Evolutionary conservation across 768 basidiomycete genomes (phyloP).

Genomic region (Xerocomellus intermedius): DNA sequence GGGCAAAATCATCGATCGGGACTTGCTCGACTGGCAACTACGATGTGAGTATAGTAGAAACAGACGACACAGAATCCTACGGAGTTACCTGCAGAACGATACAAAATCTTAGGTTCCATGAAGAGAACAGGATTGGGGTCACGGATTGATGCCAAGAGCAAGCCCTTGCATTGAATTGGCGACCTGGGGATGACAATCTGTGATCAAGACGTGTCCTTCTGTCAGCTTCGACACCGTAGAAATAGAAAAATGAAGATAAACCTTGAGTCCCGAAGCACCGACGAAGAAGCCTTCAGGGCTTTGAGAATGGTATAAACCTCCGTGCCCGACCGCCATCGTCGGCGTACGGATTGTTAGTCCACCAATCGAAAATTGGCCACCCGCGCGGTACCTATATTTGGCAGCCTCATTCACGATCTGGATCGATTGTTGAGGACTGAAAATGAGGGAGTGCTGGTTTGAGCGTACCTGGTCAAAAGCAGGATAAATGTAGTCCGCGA

Average conservation of each 20-base stretch:
- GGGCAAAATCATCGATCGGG: slow-evolving; percentile 78
- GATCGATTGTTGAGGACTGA: background rate
- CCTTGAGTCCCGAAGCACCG: slow-evolving; percentile 88
- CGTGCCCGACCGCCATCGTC: slow-evolving; percentile 91
- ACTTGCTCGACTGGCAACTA: slow-evolving; percentile 76
- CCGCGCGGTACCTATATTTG: slow-evolving; percentile 88
- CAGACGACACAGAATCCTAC: background rate
- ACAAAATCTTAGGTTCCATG: slow-evolving; percentile 93
- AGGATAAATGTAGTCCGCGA: slow-evolving; percentile 88
- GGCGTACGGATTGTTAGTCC: slow-evolving; percentile 81
- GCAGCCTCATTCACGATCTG: slow-evolving; percentile 95
- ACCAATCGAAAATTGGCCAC: slow-evolving; percentile 80
- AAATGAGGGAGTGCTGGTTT: background rate
- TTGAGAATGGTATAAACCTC: slow-evolving; percentile 92
- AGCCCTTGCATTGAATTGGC: slow-evolving; percentile 93
- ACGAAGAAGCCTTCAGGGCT: slow-evolving; percentile 95
- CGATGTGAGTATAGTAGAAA: slow-evolving; percentile 2
- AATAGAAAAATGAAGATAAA: slow-evolving; percentile 23
- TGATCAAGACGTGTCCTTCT: background rate
- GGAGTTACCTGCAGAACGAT: slow-evolving; percentile 74
- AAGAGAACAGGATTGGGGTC: slow-evolving; percentile 94
- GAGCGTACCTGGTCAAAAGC: slow-evolving; percentile 86
- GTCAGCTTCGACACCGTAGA: background rate
- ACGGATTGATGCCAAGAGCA: slow-evolving; percentile 81
- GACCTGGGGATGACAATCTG: slow-evolving; percentile 88